Conservation (phyloP, 495 filamentous ascomycete genomes). For the Daldinia grandis region DNA sequence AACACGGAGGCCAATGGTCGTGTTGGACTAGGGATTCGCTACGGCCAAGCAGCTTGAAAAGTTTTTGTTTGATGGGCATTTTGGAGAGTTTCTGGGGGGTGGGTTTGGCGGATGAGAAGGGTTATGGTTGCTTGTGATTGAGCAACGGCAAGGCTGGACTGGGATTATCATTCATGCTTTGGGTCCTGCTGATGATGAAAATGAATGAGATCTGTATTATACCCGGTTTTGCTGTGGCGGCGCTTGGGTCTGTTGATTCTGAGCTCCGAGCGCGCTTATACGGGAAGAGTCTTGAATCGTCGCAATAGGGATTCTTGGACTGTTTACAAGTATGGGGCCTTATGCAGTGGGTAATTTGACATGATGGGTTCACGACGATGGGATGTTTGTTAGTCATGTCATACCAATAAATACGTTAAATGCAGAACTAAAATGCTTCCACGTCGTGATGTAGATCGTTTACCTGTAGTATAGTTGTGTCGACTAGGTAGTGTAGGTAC, state of each 20-base stretch:
- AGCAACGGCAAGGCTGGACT: neutral
- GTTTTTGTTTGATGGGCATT: neutral
- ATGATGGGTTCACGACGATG: neutral
- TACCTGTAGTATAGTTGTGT: neutral
- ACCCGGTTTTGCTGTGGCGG: slow-evolving; percentile 15
- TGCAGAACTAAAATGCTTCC: neutral
- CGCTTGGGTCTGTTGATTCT: slow-evolving; percentile 15
- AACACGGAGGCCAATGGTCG: slow-evolving; percentile 48
- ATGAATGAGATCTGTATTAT: slow-evolving; percentile 22
- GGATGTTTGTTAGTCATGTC: slow-evolving; percentile 1
- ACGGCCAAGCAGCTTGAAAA: slow-evolving; percentile 43
- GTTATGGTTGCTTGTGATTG: neutral
- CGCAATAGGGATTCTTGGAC: neutral
- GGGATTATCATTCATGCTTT: neutral
- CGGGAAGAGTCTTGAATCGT: neutral
- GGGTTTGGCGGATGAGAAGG: neutral
- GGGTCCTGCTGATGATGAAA: slow-evolving; percentile 6
- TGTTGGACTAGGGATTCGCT: slow-evolving; percentile 72
- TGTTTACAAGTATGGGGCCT: neutral
- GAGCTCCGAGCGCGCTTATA: slow-evolving; percentile 3
- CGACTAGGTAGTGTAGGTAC: neutral
- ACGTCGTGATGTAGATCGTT: neutral
- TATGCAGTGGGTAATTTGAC: neutral
- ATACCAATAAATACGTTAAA: neutral
- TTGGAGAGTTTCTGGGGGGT: neutral